Conservation (phyloP, 371 early-diverging fungal genomes). For the Apophysomyces variabilis region DNA sequence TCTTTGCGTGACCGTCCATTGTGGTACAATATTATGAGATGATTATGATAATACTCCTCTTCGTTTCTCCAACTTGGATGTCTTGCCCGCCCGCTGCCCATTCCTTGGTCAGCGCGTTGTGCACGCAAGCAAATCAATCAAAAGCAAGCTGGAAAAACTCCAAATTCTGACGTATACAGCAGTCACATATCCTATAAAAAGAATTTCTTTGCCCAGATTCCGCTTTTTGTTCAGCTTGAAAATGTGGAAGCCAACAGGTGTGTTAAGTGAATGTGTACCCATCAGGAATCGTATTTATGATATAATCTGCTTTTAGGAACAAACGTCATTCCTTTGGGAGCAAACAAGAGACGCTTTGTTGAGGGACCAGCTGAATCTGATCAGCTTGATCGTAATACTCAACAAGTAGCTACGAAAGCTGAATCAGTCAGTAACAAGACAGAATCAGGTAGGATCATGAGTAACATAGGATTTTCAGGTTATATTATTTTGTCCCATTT, state of each 20-base stretch:
- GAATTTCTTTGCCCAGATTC: background rate
- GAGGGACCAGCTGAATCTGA: conserved; percentile 22
- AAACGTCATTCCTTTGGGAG: conserved; percentile 52
- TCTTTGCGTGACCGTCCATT: too few relatives aligned
- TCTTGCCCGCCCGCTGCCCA: too few relatives aligned
- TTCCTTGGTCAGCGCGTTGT: too few relatives aligned
- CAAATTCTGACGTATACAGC: too few relatives aligned
- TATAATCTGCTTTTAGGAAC: conserved; percentile 32
- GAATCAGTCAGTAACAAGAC: conserved; percentile 1
- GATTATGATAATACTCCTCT: too few relatives aligned
- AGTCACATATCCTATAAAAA: too few relatives aligned
- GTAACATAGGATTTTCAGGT: conserved; percentile 7
- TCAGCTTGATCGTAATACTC: conserved; percentile 8
- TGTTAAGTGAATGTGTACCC: background rate
- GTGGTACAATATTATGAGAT: too few relatives aligned
- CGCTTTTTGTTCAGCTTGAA: background rate
- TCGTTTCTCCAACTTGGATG: too few relatives aligned
- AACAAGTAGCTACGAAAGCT: conserved; percentile 4
- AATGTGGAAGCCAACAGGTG: conserved; percentile 42
- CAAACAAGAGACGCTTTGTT: conserved; percentile 39
- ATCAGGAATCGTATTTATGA: background rate
- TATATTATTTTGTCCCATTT: conserved; percentile 2
- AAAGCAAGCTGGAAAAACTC: too few relatives aligned
- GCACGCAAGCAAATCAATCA: too few relatives aligned
- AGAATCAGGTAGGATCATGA: conserved; percentile 8